Base-by-base conservation (phyloP, 257 asterid genomes). In the Rubia yunnanensis region DNA sequence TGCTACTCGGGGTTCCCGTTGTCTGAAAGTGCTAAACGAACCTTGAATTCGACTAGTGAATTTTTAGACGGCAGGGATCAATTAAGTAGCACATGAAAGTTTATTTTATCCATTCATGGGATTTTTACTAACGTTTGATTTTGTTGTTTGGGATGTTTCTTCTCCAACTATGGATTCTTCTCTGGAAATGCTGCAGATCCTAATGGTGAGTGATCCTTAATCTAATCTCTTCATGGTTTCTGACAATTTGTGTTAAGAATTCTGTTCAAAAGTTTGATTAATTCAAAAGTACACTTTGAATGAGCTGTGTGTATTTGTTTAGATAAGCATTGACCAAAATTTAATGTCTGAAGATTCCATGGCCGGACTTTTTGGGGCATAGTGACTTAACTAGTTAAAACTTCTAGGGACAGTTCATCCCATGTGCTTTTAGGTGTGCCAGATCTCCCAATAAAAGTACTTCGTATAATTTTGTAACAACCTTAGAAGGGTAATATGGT, bases 121-220 rank as follows among this genome's bases (percentile, higher is more conserved):
- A 44, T 4, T 44, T 44, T 44, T 15, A n/a, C n/a, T 44, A 15
- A 44, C 52, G 52, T 44, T 17, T 44, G 52, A 44, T 44, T 20
- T 44, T 44, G n/a, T 41, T 41, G 49, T 41, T 41, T 41, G n/a
- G 5, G n/a, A 0, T 41, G 36, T 18, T 23, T 44, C 46, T 30
- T 44, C 60, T 23, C 5, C 39, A 17, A n/a, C 26, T 7, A 28
- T 54, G 74, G 65, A 18, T 7, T 39, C 48, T 23, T 67, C 20
- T 17, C 31, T 64, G 70, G 24, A 28, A 59, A n/a, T 50, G 57
- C 27, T 20, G 57, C 57, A 50, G 57, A 50, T 50, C 57, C 57
- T 18, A 50, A 50, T 50, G 57, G 57, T 50, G 57, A 50, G 57
- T 50, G 14, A 50, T 50, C 57, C 27, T 50, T 20, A 17, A 14